phyloP scores from a whole-genome alignment of 169 alveolate genomes.

The Cryptosporidium muris region DNA sequence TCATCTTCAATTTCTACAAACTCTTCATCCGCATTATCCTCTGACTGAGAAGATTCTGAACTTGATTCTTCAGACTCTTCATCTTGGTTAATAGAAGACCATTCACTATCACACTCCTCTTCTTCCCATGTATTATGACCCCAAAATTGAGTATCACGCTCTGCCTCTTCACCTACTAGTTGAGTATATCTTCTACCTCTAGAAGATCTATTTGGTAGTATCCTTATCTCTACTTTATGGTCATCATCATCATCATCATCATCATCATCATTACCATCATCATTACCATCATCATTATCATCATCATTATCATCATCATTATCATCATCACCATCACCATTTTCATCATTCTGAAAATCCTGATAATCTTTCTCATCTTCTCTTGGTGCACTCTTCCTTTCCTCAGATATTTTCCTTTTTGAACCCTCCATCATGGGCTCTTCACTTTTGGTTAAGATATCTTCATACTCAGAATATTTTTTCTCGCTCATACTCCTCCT shows the following conservation, averaged over 20 bases:
- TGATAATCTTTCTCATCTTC: neutral
- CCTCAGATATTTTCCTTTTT: neutral
- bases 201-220: constrained; percentile 72
- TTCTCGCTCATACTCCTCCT: too few relatives aligned
- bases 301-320: neutral
- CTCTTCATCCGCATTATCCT: constrained; percentile 18
- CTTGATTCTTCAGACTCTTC: constrained; percentile 59
- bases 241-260: constrained; percentile 28
- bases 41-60: constrained; percentile 11
- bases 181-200: constrained; percentile 73
- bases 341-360: too few relatives aligned
- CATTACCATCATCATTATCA: neutral
- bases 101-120: constrained; percentile 68
- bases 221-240: constrained; percentile 23
- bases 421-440: too few relatives aligned
- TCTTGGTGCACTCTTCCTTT: neutral
- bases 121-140: constrained; percentile 72
- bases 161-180: constrained; percentile 73
- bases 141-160: constrained; percentile 70
- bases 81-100: constrained; percentile 71
- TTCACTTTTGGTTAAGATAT: too few relatives aligned
- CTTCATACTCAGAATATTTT: too few relatives aligned
- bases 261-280: constrained; percentile 18
- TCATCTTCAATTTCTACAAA: constrained; percentile 1
- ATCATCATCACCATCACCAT: neutral